Base-by-base conservation (phyloP, 2,329 filamentous ascomycete genomes). In the Penicillium sp. region DNA sequence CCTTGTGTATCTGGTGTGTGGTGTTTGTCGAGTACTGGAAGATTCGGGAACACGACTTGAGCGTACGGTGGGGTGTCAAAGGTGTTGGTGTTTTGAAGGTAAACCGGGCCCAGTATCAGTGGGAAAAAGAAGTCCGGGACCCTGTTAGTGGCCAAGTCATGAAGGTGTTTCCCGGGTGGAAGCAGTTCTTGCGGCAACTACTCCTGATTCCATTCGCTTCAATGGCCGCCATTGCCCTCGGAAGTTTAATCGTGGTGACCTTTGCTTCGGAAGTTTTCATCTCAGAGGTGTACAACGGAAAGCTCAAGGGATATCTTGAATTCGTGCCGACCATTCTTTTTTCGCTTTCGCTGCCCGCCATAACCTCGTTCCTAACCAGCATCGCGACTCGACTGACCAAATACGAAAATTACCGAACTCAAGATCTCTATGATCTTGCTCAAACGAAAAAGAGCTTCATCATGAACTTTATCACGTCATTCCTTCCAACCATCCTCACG, bases 1-100 rank as follows among this genome's bases (percentile, higher is more conserved):
- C 88, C 43, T 92, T 88, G 69, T 88, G 86, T 31, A 77, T 96
- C n/a, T 96, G 92, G 90, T 88, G 88, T 54, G 86, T 94, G 2
- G 78, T 93, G 46, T 97, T 97, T 69, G 89, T 96, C 54, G 93
- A 97, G 71, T 96, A 89, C 74, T 97, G 93, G 93, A 96, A 95
- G 77, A 89, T 93, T 66, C 90, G 95, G 72, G 91, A 97, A 73
- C 80, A 87, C 1, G 92, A 97, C 68, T 80, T 97, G 7, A 87
- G 88, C 8, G 85, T 96, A 15, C 85, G 90, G 64, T 97, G 93
- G 93, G 89, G 89, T 14, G 92, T 96, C 3, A 86, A 89, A 49
- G 89, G 89, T 6, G 92, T 96, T 1, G 92, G 89, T 4, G 83
- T 80, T 48, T 90, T 97, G 51, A 90, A 96, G 67, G 85, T 85